Evolutionary conservation across 1,284 basidiomycete species (phyloP).

Genomic region (Pseudozyma pruni): DNA sequence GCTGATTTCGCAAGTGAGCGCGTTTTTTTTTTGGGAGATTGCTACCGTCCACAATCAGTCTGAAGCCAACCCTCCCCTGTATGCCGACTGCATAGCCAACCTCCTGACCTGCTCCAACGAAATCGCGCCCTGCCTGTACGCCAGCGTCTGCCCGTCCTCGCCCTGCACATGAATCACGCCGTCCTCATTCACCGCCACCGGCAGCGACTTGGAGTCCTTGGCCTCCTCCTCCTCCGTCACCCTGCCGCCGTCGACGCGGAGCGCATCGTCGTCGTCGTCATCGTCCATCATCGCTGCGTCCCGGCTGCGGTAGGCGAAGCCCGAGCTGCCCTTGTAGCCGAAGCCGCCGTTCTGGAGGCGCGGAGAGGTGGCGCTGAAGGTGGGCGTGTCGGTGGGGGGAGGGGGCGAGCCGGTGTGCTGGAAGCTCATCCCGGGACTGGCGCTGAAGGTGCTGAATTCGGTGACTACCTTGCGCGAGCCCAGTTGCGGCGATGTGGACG

Average conservation of each 20-base stretch:
- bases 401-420: slow-evolving; percentile 44
- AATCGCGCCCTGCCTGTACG: slow-evolving; percentile 63
- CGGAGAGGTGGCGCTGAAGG: slow-evolving; percentile 25
- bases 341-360: slow-evolving; percentile 28
- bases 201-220: slow-evolving; percentile 27
- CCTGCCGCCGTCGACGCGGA: slow-evolving; percentile 41
- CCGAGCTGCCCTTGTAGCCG: slow-evolving; percentile 30
- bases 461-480: slow-evolving; percentile 55
- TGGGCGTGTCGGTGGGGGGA: slow-evolving; percentile 14
- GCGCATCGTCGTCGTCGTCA: slow-evolving; percentile 59
- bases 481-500: slow-evolving; percentile 6
- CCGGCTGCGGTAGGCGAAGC: slow-evolving; percentile 35
- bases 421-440: slow-evolving; percentile 58
- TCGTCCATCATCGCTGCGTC: slow-evolving; percentile 51
- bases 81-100: slow-evolving; percentile 56
- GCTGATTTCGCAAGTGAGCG: too few relatives aligned
- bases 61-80: slow-evolving; percentile 69
- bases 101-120: slow-evolving; percentile 61
- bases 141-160: slow-evolving; percentile 63
- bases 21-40: slow-evolving; percentile 69
- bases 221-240: slow-evolving; percentile 30
- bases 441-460: slow-evolving; percentile 60
- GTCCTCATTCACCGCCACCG: slow-evolving; percentile 45
- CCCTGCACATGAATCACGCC: slow-evolving; percentile 59
- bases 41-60: slow-evolving; percentile 70